Conservation (phyloP, 192 early-diverging fungal genomes). For the Podila clonocystis region DNA sequence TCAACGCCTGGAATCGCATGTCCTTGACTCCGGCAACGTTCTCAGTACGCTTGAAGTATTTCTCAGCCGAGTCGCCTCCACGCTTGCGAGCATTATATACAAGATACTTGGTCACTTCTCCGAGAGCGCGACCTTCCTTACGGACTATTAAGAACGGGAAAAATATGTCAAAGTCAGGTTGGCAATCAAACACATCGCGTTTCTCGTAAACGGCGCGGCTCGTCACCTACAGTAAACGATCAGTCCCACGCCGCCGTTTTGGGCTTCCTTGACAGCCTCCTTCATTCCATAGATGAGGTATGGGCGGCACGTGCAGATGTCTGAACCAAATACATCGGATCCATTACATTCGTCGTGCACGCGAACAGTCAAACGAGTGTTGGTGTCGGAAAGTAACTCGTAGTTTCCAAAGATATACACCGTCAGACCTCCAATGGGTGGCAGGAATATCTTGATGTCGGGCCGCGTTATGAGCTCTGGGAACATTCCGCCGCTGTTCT, state of each 20-base stretch:
- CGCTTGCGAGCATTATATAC: constrained; percentile 95
- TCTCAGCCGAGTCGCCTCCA: constrained; percentile 88
- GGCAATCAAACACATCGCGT: no score
- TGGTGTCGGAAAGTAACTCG: constrained; percentile 79
- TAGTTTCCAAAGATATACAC: constrained; percentile 96
- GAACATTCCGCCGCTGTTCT: constrained; percentile 96
- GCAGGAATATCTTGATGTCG: constrained; percentile 93
- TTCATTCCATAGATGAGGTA: constrained; percentile 91
- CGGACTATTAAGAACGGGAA: constrained; percentile 58
- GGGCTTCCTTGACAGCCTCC: constrained; percentile 88
- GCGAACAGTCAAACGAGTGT: constrained; percentile 84
- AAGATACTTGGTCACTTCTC: constrained; percentile 96
- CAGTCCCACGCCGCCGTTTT: constrained; percentile 90
- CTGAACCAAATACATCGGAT: constrained; percentile 86
- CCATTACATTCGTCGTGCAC: constrained; percentile 99
- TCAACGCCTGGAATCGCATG: constrained; percentile 96
- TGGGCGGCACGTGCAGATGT: constrained; percentile 87
- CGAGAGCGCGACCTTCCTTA: constrained; percentile 94
- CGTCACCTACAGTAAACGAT: constrained; percentile 96
- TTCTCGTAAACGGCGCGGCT: no score
- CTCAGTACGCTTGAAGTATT: constrained; percentile 87
- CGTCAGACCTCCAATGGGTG: constrained; percentile 93
- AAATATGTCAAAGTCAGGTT: no score
- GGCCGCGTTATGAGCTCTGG: constrained; percentile 93
- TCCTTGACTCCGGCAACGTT: constrained; percentile 64